Conservation (phyloP, 116 monocot genomes). For the Posidonia oceanica region DNA sequence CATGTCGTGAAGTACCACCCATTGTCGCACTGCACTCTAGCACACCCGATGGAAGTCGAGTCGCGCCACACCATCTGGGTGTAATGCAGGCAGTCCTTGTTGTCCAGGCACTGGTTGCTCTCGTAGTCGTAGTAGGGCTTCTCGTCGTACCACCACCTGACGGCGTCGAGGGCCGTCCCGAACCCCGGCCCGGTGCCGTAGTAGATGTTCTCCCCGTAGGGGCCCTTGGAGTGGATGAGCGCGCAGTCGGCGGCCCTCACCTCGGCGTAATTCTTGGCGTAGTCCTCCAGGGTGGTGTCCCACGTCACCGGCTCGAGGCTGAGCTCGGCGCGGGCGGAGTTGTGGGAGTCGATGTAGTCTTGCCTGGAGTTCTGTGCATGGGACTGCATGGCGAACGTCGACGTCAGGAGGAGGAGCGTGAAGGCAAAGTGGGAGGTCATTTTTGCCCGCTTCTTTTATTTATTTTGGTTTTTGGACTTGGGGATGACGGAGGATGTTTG, state of each 20-base stretch:
- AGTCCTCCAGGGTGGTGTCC: conserved; percentile 29
- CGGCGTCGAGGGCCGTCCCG: conserved; percentile 13
- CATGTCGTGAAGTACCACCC: conserved; percentile 11
- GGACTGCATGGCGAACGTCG: not conserved
- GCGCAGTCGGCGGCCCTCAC: conserved; percentile 30
- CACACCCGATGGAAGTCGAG: conserved; percentile 14
- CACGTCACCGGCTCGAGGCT: conserved; percentile 10
- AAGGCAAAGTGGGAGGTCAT: not conserved
- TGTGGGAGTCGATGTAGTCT: conserved; percentile 10
- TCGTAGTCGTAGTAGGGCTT: conserved; percentile 15
- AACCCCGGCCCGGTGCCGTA: conserved; percentile 3
- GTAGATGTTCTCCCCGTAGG: conserved; percentile 39
- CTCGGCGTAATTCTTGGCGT: conserved; percentile 33
- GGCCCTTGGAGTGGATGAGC: conserved; percentile 32
- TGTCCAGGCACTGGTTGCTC: conserved; percentile 10
- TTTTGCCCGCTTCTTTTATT: too few species aligned
- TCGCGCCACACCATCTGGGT: conserved; percentile 31
- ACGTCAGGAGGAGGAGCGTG: not conserved
- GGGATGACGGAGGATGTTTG: too few species aligned
- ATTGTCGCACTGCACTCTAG: conserved; percentile 7
- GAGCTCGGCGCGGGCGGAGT: conserved; percentile 1
- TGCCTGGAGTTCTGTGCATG: not conserved
- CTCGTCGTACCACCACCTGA: conserved; percentile 20
- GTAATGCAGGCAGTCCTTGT: conserved; percentile 18
- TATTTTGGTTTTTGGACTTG: too few species aligned